Conservation (phyloP, 768 basidiomycete genomes). For the Xerocomellus chrysenteron region DNA sequence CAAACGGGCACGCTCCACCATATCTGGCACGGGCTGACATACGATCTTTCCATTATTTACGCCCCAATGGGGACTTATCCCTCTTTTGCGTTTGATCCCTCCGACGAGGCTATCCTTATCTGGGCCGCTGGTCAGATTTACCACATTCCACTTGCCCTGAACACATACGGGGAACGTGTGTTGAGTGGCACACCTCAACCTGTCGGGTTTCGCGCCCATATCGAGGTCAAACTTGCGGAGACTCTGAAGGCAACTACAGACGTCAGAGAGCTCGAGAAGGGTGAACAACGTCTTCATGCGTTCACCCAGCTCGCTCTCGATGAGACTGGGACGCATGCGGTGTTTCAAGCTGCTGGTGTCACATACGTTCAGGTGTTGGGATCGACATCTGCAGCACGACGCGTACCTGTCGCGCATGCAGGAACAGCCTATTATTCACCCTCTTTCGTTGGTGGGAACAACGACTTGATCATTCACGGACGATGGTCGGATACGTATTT, state of each 20-base stretch:
- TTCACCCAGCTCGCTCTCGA: slow-evolving; percentile 63
- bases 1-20: slow-evolving; percentile 62
- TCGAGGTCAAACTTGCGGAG: slow-evolving; percentile 63
- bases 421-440: slow-evolving; percentile 64
- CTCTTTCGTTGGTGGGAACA: slow-evolving; percentile 45
- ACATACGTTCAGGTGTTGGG: slow-evolving; percentile 27
- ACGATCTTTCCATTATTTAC: slow-evolving; percentile 60
- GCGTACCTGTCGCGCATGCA: slow-evolving; percentile 47
- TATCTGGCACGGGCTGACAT: slow-evolving; percentile 67
- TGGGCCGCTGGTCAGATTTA: slow-evolving; percentile 76
- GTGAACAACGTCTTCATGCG: slow-evolving; percentile 56
- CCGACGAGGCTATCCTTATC: slow-evolving; percentile 48
- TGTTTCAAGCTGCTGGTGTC: slow-evolving; percentile 67
- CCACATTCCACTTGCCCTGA: slow-evolving; percentile 48
- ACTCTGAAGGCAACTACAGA: slow-evolving; percentile 51
- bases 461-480: slow-evolving; percentile 55
- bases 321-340: slow-evolving; percentile 48
- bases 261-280: slow-evolving; percentile 52
- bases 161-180: slow-evolving; percentile 48
- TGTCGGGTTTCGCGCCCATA: slow-evolving; percentile 60
- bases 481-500: slow-evolving; percentile 68
- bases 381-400: slow-evolving; percentile 34
- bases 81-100: slow-evolving; percentile 57
- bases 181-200: slow-evolving; percentile 39
- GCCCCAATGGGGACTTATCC: slow-evolving; percentile 83